Evolutionary conservation across 108 stramenopile species (phyloP).

Genomic region (Nitzschia putrida): DNA sequence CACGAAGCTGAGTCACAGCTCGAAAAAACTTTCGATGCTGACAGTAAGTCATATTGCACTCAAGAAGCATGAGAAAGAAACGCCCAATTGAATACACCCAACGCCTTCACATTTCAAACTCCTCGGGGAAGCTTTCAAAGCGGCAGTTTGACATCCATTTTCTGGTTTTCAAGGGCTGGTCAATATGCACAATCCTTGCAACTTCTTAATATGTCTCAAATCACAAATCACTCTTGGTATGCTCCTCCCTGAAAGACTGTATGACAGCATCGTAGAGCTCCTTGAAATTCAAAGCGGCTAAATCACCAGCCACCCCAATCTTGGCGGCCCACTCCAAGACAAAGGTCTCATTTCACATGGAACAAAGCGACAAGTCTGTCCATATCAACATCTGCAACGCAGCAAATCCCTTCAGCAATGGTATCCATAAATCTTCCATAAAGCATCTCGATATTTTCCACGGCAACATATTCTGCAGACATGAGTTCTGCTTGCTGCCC

Average conservation of each 20-base stretch:
- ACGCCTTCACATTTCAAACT: slow-evolving; percentile 67
- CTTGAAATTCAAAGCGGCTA: slow-evolving; percentile 53
- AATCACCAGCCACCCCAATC: slow-evolving; percentile 68
- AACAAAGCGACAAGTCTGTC: slow-evolving; percentile 82
- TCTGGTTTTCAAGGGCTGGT: slow-evolving; percentile 81
- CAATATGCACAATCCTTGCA: slow-evolving; percentile 61
- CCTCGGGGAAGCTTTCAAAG: slow-evolving; percentile 59
- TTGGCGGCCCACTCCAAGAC: slow-evolving; percentile 76
- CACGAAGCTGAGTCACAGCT: background rate
- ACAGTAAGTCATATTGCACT: background rate
- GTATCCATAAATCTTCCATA: slow-evolving; percentile 84
- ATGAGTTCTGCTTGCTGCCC: slow-evolving; percentile 91
- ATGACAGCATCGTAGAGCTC: slow-evolving; percentile 74
- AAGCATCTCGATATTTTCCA: slow-evolving; percentile 85
- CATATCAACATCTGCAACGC: slow-evolving; percentile 89
- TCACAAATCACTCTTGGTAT: slow-evolving; percentile 72
- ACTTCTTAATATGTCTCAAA: slow-evolving; percentile 74
- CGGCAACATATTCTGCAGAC: slow-evolving; percentile 90
- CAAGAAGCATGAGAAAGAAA: no score
- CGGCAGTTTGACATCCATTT: slow-evolving; percentile 87
- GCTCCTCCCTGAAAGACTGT: slow-evolving; percentile 62
- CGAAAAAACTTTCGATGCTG: background rate
- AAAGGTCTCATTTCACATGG: slow-evolving; percentile 60
- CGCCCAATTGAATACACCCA: slow-evolving; percentile 61
- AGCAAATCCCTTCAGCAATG: slow-evolving; percentile 75